Conservation (phyloP, 257 asterid genomes). For the Leptodermis oblonga region DNA sequence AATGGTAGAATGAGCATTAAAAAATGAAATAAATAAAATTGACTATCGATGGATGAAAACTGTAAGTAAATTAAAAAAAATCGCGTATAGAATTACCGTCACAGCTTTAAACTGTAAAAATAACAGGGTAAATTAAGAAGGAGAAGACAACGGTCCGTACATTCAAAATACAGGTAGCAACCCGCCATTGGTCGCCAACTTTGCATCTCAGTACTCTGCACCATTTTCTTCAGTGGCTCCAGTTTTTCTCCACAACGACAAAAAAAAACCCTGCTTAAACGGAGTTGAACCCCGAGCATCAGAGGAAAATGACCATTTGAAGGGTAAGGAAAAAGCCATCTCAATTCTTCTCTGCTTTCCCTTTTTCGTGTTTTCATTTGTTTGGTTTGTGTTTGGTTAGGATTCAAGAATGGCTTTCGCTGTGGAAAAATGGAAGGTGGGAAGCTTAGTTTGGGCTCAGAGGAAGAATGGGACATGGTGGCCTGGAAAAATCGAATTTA, state of each 20-base stretch:
- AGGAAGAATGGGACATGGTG: constrained; percentile 33
- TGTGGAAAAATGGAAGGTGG: constrained; percentile 22
- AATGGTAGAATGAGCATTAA: too few relatives aligned
- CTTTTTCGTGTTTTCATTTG: not conserved
- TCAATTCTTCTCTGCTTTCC: not conserved
- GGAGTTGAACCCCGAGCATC: constrained; percentile 1
- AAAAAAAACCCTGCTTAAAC: not conserved
- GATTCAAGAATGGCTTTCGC: constrained; percentile 2
- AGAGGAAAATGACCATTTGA: not conserved
- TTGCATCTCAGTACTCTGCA: constrained; percentile 1
- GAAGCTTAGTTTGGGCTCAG: constrained; percentile 31
- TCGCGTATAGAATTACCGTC: not conserved
- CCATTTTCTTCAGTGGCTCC: not conserved
- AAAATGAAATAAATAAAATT: too few relatives aligned
- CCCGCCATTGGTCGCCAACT: constrained; percentile 43
- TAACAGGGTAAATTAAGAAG: not conserved
- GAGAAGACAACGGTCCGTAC: constrained; percentile 35
- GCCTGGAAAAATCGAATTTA: constrained; percentile 25
- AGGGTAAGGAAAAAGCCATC: constrained; percentile 2
- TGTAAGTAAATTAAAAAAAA: not conserved
- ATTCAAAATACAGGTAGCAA: constrained; percentile 39
- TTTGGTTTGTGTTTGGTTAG: not conserved
- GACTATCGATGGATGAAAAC: not conserved
- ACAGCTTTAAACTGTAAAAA: not conserved
- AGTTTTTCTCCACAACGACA: not conserved